Percentiles rank a stretch among this genome's conserved stretches.
phyloP scores from a whole-genome alignment of 768 basidiomycete species.

The Phaeotremella fagi region DNA sequence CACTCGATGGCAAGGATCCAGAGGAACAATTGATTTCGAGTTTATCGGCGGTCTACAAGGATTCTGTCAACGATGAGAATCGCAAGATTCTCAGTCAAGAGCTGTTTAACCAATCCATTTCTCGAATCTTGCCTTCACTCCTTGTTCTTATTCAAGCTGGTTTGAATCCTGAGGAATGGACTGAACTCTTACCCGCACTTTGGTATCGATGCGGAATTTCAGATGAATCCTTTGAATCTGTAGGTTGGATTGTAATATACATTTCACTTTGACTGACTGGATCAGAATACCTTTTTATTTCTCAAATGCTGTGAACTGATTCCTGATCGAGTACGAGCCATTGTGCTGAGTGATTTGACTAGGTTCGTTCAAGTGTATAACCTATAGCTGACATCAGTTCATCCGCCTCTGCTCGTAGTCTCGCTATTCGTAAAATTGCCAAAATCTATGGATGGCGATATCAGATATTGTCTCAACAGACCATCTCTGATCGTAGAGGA shows the following conservation, averaged over 20 bases:
- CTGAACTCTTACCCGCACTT: slow-evolving; percentile 11
- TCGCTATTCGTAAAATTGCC: slow-evolving; percentile 20
- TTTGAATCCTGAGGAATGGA: slow-evolving; percentile 29
- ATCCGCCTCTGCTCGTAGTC: slow-evolving; percentile 2
- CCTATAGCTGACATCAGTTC: no score
- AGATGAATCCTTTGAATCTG: not conserved
- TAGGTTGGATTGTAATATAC: not conserved
- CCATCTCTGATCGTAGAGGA: slow-evolving; percentile 26
- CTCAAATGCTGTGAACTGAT: slow-evolving; percentile 32
- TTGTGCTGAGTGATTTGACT: slow-evolving; percentile 14
- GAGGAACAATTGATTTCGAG: no score
- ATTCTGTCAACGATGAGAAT: no score
- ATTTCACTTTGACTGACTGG: not conserved
- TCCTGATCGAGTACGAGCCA: not conserved
- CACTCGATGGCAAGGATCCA: no score
- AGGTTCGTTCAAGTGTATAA: no score
- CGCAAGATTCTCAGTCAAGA: no score
- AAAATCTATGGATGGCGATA: slow-evolving; percentile 27
- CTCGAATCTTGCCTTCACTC: not conserved
- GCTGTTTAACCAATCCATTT: no score
- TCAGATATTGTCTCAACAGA: slow-evolving; percentile 21
- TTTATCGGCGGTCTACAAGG: no score
- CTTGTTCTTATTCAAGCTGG: slow-evolving; percentile 27
- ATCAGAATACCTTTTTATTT: slow-evolving; percentile 18
- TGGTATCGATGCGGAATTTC: slow-evolving; percentile 15